A percentile compares a stretch with the other conserved stretches of the same genome.
Conservation (phyloP, 2,329 filamentous ascomycete species). For the Fonsecaea multimorphosa region DNA sequence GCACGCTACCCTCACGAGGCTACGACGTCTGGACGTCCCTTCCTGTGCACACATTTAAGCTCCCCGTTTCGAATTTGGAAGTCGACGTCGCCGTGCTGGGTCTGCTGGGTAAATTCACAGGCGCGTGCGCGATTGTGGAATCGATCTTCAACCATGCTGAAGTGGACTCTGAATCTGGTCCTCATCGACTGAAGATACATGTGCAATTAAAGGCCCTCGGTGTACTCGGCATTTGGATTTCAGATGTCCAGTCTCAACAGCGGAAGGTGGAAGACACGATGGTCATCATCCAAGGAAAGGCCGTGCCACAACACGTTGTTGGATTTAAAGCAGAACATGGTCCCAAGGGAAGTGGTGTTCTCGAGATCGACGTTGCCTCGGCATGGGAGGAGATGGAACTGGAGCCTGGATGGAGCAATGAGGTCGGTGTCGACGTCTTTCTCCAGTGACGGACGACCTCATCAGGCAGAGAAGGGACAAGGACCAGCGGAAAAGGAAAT, state of each 20-base stretch:
- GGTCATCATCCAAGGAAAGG: constrained; percentile 73
- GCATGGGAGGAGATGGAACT: constrained; percentile 80
- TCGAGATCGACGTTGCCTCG: constrained; percentile 76
- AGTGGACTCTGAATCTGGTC: constrained; percentile 52
- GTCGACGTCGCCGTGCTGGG: constrained; percentile 71
- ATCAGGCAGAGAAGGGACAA: not conserved
- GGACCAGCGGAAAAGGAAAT: not conserved
- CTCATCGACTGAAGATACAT: constrained; percentile 63
- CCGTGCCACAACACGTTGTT: constrained; percentile 72
- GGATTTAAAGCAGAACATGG: constrained; percentile 46
- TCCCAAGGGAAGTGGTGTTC: constrained; percentile 51
- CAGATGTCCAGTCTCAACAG: constrained; percentile 43
- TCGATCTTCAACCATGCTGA: constrained; percentile 64
- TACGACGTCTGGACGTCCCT: constrained; percentile 85
- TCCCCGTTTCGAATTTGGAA: constrained; percentile 44
- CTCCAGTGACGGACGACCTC: constrained; percentile 25
- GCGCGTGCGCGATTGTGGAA: constrained; percentile 74
- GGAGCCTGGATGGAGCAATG: constrained; percentile 77
- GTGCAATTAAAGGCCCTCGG: constrained; percentile 81
- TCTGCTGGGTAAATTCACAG: constrained; percentile 86
- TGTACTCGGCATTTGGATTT: constrained; percentile 73
- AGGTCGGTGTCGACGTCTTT: constrained; percentile 72
- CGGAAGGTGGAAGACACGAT: constrained; percentile 69
- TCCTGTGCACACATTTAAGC: constrained; percentile 70
- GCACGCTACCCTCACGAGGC: constrained; percentile 68